Evolutionary conservation across 75 land plant genomes (phyloP).

Genomic region (Adiantum capillusveneris): DNA sequence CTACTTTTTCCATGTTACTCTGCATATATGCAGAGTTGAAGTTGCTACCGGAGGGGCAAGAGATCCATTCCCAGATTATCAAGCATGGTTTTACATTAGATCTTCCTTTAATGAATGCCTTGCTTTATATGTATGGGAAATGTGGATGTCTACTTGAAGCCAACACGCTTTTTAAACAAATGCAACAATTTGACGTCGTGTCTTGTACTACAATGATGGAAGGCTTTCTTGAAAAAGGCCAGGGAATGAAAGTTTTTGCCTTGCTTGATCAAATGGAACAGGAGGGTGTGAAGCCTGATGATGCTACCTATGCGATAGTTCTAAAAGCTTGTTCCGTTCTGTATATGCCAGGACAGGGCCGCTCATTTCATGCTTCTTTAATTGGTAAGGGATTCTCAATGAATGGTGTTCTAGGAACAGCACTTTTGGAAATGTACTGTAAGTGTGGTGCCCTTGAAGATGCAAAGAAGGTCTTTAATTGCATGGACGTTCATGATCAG

Average conservation of each 20-base stretch:
- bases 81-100: slow-evolving; percentile 2
- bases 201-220: slow-evolving; percentile 19
- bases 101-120: slow-evolving; percentile 8
- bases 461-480: background rate
- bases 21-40: slow-evolving; percentile 16
- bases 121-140: slow-evolving; percentile 11
- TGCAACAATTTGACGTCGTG: slow-evolving; percentile 7
- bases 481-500: background rate
- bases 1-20: slow-evolving; percentile 8
- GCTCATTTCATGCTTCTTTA: background rate
- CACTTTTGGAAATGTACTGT: slow-evolving; percentile 8
- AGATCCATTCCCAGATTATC: slow-evolving; percentile 5
- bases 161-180: slow-evolving; percentile 11
- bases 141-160: slow-evolving; percentile 10
- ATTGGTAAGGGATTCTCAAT: background rate
- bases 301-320: background rate
- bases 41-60: background rate
- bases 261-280: slow-evolving; percentile 2
- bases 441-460: slow-evolving; percentile 7
- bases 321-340: slow-evolving; percentile 1
- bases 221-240: slow-evolving; percentile 6
- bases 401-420: background rate
- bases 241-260: background rate
- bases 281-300: slow-evolving; percentile 5
- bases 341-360: background rate